Conservation (phyloP, 1,139 yeast genomes). For the Arxiozyma slooffiae region DNA sequence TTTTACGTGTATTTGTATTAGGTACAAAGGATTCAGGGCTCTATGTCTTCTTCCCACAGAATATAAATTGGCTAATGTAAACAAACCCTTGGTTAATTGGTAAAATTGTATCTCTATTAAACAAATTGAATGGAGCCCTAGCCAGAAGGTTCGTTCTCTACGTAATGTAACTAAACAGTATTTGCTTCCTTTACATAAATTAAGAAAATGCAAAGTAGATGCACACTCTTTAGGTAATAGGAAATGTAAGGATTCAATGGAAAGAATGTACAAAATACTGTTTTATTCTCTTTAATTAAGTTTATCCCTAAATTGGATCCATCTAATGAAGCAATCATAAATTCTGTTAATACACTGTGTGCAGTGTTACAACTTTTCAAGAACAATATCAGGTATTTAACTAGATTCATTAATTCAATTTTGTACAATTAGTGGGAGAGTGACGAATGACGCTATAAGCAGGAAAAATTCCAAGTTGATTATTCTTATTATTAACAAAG, state of each 20-base stretch:
- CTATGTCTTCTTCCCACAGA: constrained; percentile 44
- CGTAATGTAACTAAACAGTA: not conserved
- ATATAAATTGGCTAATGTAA: constrained; percentile 57
- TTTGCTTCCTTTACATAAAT: constrained; percentile 32
- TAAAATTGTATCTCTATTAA: constrained; percentile 41
- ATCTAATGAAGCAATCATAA: constrained; percentile 52
- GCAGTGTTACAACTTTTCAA: constrained; percentile 53
- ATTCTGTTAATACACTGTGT: constrained; percentile 59
- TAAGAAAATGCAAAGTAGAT: constrained; percentile 49
- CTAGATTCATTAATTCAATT: constrained; percentile 66
- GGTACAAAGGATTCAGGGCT: constrained; percentile 23
- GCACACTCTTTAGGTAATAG: constrained; percentile 41
- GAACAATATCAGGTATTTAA: constrained; percentile 73
- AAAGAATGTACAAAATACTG: constrained; percentile 63
- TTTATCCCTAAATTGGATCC: constrained; percentile 72
- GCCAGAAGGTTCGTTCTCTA: not conserved
- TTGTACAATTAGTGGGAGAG: constrained; percentile 26
- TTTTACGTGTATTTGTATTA: constrained; percentile 38
- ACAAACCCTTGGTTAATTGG: constrained; percentile 86
- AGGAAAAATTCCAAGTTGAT: constrained; percentile 36
- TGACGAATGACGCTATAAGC: constrained; percentile 30
- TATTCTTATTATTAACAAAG: constrained; percentile 35
- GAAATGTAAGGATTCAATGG: constrained; percentile 39
- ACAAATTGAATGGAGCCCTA: constrained; percentile 33
- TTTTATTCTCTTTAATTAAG: constrained; percentile 71